Conservation (phyloP, 306 rosid species). For the Lithocarpus polystachyus region DNA sequence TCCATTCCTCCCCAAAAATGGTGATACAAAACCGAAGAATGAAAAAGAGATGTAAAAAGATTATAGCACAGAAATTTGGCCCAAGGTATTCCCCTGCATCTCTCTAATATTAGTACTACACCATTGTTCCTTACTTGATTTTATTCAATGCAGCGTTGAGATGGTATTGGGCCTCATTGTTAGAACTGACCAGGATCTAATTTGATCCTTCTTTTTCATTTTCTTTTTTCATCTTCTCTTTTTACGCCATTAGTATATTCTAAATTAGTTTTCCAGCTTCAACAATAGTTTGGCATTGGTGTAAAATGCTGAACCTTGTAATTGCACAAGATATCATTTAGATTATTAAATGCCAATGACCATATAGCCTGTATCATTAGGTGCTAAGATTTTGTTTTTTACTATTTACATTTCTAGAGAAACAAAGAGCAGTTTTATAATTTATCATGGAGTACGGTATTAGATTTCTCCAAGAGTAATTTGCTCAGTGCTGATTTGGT, state of each 20-base stretch:
- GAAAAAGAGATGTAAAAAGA: constrained; percentile 41
- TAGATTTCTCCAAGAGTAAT: neutral
- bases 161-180: constrained; percentile 33
- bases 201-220: constrained; percentile 12
- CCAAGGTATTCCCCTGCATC: constrained; percentile 36
- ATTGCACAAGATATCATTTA: constrained; percentile 36
- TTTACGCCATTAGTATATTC: constrained; percentile 42
- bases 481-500: neutral
- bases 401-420: neutral
- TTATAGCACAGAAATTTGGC: constrained; percentile 40
- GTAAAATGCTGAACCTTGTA: constrained; percentile 66
- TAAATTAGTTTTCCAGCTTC: constrained; percentile 49
- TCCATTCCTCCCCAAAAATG: constrained; percentile 47
- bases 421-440: constrained; percentile 15
- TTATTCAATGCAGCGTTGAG: constrained; percentile 28
- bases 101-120: constrained; percentile 22
- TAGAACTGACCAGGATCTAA: constrained; percentile 34
- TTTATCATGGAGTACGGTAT: constrained; percentile 18
- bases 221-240: constrained; percentile 26
- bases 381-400: constrained; percentile 19
- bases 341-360: constrained; percentile 17
- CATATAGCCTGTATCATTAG: constrained; percentile 19
- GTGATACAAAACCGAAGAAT: constrained; percentile 41
- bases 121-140: constrained; percentile 29
- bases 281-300: constrained; percentile 48